These are phyloP conservation scores for Paxillus involutus DNA, from an alignment of 768 basidiomycete genomes.

Conservation along the genomic window DNA sequence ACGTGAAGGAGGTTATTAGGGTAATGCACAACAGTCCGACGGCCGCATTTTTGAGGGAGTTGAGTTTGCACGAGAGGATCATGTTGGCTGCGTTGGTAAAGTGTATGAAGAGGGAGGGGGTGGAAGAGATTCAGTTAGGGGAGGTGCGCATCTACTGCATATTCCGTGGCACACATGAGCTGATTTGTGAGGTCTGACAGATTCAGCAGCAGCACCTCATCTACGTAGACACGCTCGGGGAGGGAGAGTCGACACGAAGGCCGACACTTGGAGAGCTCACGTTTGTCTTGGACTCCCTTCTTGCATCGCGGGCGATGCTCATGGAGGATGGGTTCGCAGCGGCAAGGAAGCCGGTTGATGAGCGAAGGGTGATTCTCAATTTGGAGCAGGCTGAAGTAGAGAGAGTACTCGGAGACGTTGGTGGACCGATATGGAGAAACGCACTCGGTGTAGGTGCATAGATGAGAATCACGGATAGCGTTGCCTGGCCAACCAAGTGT, in stretches of 20 bases:
- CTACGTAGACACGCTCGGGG: constrained; percentile 63
- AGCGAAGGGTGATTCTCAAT: constrained; percentile 77
- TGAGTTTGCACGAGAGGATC: constrained; percentile 85
- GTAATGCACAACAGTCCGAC: constrained; percentile 92
- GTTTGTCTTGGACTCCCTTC: constrained; percentile 72
- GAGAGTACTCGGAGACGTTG: constrained; percentile 79
- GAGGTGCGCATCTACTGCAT: constrained; percentile 50
- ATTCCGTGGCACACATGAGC: not conserved
- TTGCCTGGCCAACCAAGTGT: no score
- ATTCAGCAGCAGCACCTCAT: constrained; percentile 74
- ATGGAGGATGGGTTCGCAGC: constrained; percentile 62
- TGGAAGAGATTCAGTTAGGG: constrained; percentile 85
- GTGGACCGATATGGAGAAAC: constrained; percentile 67
- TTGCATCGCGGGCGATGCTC: constrained; percentile 75
- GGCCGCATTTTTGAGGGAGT: constrained; percentile 76
- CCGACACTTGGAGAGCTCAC: constrained; percentile 64
- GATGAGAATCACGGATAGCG: no score
- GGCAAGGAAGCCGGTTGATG: constrained; percentile 55
- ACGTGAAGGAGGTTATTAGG: constrained; percentile 77
- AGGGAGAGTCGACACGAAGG: constrained; percentile 54
- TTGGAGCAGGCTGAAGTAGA: constrained; percentile 85
- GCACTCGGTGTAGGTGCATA: constrained; percentile 24
- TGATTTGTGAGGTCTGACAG: constrained; percentile 33
- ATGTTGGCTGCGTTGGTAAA: constrained; percentile 84
- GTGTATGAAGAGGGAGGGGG: constrained; percentile 79